Conservation (phyloP, 352 stramenopile species). For the Pythium guiyangense region DNA sequence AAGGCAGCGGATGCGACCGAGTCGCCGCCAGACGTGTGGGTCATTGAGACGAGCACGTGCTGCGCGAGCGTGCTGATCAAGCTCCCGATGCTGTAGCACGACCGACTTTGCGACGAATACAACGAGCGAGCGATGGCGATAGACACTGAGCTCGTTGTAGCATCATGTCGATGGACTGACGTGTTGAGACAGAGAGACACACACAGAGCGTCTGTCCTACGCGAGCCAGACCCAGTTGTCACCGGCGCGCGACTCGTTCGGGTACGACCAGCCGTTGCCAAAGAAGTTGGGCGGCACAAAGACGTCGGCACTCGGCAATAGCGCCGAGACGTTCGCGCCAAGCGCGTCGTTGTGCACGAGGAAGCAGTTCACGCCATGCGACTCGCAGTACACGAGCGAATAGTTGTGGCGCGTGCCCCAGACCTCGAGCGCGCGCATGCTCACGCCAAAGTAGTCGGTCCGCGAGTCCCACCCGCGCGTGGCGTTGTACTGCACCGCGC, state of each 20-base stretch:
- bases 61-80: constrained; percentile 77
- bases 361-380: constrained; percentile 72
- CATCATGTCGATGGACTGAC: not conserved
- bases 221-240: constrained; percentile 44
- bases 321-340: constrained; percentile 27
- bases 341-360: constrained; percentile 52
- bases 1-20: not conserved
- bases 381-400: constrained; percentile 78
- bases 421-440: constrained; percentile 38
- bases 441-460: constrained; percentile 56
- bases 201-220: no score
- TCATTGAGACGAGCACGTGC: constrained; percentile 77
- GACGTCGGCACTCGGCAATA: constrained; percentile 29
- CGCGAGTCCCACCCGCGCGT: constrained; percentile 37
- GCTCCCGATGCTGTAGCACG: constrained; percentile 2
- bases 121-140: not conserved
- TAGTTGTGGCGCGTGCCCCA: constrained; percentile 42
- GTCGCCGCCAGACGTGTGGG: constrained; percentile 26
- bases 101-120: not conserved
- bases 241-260: constrained; percentile 25
- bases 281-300: constrained; percentile 67
- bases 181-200: not conserved
- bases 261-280: constrained; percentile 45
- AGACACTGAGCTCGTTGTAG: not conserved
- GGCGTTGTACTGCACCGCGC: constrained; percentile 41